A percentile compares a stretch with the other conserved stretches of the same genome.
Evolutionary conservation across 1,284 basidiomycete species (phyloP).

Genomic region (Marasmius fiardii): DNA sequence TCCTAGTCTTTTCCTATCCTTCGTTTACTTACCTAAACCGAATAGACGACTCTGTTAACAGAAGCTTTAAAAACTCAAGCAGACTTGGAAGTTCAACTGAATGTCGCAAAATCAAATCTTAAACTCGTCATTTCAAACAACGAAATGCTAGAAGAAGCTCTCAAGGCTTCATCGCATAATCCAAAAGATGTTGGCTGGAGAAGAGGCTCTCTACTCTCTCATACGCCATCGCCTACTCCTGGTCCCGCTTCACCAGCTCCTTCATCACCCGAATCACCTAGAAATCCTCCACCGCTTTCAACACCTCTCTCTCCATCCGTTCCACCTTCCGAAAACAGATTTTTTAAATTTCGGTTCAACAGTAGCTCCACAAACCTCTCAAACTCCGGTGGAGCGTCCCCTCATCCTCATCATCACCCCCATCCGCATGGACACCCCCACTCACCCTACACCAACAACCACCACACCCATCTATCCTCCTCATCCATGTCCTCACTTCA

Average conservation of each 20-base stretch:
- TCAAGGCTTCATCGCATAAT: slow-evolving; percentile 53
- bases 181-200: slow-evolving; percentile 74
- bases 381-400: too few species aligned
- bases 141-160: slow-evolving; percentile 90
- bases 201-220: slow-evolving; percentile 29
- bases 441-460: neutral
- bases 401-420: neutral
- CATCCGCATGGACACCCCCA: neutral
- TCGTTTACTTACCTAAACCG: neutral
- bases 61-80: slow-evolving; percentile 49
- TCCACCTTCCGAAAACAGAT: slow-evolving; percentile 27
- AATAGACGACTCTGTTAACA: slow-evolving; percentile 43
- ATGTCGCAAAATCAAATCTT: slow-evolving; percentile 82
- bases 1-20: neutral
- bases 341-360: slow-evolving; percentile 69
- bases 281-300: neutral
- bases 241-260: neutral
- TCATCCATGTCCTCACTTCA: slow-evolving; percentile 3
- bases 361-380: too few species aligned
- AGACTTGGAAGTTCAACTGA: slow-evolving; percentile 71
- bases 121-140: slow-evolving; percentile 85
- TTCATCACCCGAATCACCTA: neutral
- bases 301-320: slow-evolving; percentile 24
- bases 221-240: too few species aligned
- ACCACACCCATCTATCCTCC: neutral